Evolutionary conservation across 495 filamentous ascomycete species (phyloP).

Genomic region (Pyronema omphalodes): DNA sequence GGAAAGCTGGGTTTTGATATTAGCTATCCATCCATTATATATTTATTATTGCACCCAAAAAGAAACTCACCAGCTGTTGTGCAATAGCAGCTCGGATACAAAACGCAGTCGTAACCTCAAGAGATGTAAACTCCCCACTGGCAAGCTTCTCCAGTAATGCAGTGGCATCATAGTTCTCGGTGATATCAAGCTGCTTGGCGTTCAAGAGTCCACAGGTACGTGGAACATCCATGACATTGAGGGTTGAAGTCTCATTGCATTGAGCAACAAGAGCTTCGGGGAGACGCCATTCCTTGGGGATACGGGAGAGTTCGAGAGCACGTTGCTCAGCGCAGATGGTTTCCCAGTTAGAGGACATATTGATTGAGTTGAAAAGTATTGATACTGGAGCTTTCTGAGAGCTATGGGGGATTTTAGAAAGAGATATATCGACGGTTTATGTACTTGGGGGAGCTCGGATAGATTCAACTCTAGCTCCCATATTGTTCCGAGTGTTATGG

Average conservation of each 20-base stretch:
- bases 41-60: too few relatives aligned
- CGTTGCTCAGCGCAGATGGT: constrained; percentile 28
- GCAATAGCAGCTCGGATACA: constrained; percentile 28
- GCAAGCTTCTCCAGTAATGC: constrained; percentile 30
- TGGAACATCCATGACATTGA: constrained; percentile 29
- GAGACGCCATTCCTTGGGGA: constrained; percentile 30
- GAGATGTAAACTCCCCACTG: constrained; percentile 28
- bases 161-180: constrained; percentile 36
- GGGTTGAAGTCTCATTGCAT: constrained; percentile 15
- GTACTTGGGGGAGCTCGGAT: too few relatives aligned
- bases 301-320: constrained; percentile 25
- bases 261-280: constrained; percentile 28
- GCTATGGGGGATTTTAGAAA: too few relatives aligned
- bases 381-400: too few relatives aligned
- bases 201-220: constrained; percentile 32
- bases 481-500: too few relatives aligned
- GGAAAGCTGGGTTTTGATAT: neutral
- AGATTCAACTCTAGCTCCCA: too few relatives aligned
- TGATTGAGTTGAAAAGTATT: neutral
- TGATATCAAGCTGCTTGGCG: constrained; percentile 35
- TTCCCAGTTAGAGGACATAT: constrained; percentile 1
- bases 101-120: constrained; percentile 37
- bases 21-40: neutral
- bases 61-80: neutral
- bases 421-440: too few relatives aligned